Evolutionary conservation across 2,329 filamentous ascomycete genomes (phyloP).

Genomic region (Aspergillus neoniger): DNA sequence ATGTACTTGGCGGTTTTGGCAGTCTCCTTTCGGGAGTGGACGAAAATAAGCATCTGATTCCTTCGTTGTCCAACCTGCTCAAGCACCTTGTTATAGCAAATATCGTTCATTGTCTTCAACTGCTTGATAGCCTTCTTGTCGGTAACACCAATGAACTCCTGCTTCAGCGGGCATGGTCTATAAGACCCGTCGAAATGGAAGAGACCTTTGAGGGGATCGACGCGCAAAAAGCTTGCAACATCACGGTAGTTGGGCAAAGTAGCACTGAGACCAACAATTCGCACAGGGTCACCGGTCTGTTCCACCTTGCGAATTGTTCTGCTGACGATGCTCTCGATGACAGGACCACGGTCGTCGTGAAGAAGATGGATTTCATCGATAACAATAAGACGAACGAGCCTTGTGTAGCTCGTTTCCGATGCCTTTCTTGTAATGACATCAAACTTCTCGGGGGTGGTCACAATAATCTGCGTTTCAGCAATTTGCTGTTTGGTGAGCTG

Average conservation of each 20-base stretch:
- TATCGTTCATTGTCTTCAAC: constrained; percentile 98
- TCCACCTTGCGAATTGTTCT: constrained; percentile 90
- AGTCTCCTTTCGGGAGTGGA: constrained; percentile 97
- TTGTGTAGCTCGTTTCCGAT: constrained; percentile 94
- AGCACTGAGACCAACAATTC: constrained; percentile 88
- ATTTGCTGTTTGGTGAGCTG: constrained; percentile 99
- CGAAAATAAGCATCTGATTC: constrained; percentile 99
- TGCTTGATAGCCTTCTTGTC: constrained; percentile 99
- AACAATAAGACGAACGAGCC: constrained; percentile 91
- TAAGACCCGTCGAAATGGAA: constrained; percentile 97
- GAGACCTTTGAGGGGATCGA: constrained; percentile 79
- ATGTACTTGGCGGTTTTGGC: constrained; percentile 97
- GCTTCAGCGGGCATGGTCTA: constrained; percentile 88
- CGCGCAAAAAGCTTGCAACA: constrained; percentile 91
- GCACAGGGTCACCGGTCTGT: constrained; percentile 89
- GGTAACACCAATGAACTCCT: constrained; percentile 96
- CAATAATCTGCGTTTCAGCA: constrained; percentile 94
- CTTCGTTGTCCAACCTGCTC: constrained; percentile 91
- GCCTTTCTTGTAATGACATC: constrained; percentile 98
- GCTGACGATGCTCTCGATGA: constrained; percentile 94
- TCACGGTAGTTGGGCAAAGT: constrained; percentile 96
- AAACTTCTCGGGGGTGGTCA: constrained; percentile 98
- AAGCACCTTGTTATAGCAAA: constrained; percentile 95
- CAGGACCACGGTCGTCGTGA: constrained; percentile 94
- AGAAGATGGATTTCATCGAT: constrained; percentile 98